These are phyloP conservation scores for Solanum sejunctum DNA, from an alignment of 257 asterid genomes.

Conservation along the genomic window DNA sequence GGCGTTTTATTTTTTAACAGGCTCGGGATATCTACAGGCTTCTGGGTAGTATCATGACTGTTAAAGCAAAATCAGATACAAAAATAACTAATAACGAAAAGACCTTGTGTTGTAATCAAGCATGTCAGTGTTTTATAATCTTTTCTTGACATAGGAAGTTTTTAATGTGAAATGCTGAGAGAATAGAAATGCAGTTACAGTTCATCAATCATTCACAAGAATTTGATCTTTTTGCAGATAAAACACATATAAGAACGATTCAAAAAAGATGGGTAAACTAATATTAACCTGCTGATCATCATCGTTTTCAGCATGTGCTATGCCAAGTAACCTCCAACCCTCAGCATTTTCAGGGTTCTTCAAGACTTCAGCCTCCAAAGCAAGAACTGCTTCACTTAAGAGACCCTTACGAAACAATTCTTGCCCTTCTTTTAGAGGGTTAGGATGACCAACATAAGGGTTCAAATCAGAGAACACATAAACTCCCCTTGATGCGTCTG, in stretches of 20 bases:
- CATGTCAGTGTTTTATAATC: background rate
- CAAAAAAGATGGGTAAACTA: background rate
- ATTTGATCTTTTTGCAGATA: background rate
- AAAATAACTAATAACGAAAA: background rate
- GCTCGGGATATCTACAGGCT: background rate
- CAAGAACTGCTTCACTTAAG: constrained; percentile 99
- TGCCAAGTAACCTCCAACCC: constrained; percentile 99
- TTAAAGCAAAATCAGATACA: background rate
- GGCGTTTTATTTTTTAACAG: background rate
- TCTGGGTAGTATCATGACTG: background rate
- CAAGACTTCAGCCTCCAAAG: constrained; percentile 96
- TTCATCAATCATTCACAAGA: background rate
- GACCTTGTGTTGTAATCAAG: background rate
- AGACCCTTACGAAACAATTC: constrained; percentile 98
- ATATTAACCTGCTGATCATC: constrained; percentile 86
- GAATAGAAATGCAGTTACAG: background rate
- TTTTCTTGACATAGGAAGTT: background rate
- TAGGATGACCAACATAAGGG: constrained; percentile 97
- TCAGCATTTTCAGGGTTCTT: constrained; percentile 94
- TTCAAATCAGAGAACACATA: constrained; percentile 91
- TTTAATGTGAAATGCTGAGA: background rate
- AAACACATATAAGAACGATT: background rate
- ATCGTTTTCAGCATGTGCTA: constrained; percentile 97
- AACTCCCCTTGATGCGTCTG: constrained; percentile 40
- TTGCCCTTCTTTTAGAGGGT: constrained; percentile 96